Evolutionary conservation across 805 yeast species (phyloP).

Genomic region (Debaryomyces castellii): DNA sequence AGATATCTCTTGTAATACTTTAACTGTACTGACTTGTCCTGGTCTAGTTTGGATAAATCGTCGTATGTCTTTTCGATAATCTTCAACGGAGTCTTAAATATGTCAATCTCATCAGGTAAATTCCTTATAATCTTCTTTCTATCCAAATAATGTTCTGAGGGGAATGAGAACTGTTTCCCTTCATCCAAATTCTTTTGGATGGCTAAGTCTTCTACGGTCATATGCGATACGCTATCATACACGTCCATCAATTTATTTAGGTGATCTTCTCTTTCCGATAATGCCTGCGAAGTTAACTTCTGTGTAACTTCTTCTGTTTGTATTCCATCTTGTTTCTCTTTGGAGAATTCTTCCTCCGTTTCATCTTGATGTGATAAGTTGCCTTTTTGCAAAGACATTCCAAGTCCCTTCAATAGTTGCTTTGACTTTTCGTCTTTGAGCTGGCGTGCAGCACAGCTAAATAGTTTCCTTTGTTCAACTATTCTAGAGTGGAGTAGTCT

Average conservation of each 20-base stretch:
- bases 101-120: constrained; percentile 37
- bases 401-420: constrained; percentile 30
- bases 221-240: constrained; percentile 31
- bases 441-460: background rate
- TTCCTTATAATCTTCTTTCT: constrained; percentile 26
- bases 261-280: constrained; percentile 2
- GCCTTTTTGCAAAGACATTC: constrained; percentile 32
- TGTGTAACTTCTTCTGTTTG: background rate
- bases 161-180: constrained; percentile 33
- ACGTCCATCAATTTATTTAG: constrained; percentile 3
- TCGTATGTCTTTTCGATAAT: constrained; percentile 32
- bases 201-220: constrained; percentile 36
- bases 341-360: constrained; percentile 1
- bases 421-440: constrained; percentile 22
- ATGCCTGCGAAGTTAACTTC: background rate
- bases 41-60: constrained; percentile 30
- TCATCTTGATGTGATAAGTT: constrained; percentile 15
- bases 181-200: constrained; percentile 36
- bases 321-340: background rate
- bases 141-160: constrained; percentile 35
- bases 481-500: background rate
- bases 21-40: constrained; percentile 35
- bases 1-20: constrained; percentile 35
- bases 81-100: constrained; percentile 26
- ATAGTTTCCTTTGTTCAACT: background rate